phyloP scores from a whole-genome alignment of 805 yeast species.

The Pichia heedii region DNA sequence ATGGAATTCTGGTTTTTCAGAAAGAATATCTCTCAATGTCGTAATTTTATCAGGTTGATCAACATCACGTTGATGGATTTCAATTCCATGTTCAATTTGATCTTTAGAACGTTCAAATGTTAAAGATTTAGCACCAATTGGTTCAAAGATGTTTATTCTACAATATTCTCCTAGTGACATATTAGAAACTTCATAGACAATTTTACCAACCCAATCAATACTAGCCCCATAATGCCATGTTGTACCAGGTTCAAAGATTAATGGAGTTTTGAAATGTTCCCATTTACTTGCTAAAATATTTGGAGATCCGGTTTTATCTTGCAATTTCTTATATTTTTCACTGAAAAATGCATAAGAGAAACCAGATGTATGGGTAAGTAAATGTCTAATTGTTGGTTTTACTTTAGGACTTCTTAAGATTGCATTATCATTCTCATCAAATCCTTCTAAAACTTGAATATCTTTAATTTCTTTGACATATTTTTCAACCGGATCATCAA shows the following conservation, averaged over 20 bases:
- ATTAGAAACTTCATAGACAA: not conserved
- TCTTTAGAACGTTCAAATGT: not conserved
- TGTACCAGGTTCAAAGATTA: conserved; percentile 21
- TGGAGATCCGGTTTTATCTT: not conserved
- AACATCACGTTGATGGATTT: conserved; percentile 4
- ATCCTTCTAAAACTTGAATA: not conserved
- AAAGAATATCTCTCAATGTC: not conserved
- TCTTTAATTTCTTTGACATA: conserved; percentile 1
- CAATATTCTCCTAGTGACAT: conserved; percentile 6
- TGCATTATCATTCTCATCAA: not conserved
- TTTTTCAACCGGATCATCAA: conserved; percentile 6
- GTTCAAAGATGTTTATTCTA: conserved; percentile 2
- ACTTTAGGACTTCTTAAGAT: not conserved
- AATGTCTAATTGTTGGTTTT: conserved; percentile 4
- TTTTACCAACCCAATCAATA: conserved; percentile 6
- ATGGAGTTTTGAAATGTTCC: conserved; percentile 10
- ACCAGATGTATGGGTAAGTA: conserved; percentile 6
- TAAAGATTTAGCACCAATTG: conserved; percentile 1
- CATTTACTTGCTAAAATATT: conserved; percentile 19
- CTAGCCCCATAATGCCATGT: conserved; percentile 6
- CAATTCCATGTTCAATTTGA: not conserved
- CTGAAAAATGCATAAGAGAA: conserved; percentile 6
- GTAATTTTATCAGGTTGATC: not conserved
- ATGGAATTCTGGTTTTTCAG: not conserved
- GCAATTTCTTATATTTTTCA: not conserved